phyloP scores from a whole-genome alignment of 2,329 filamentous ascomycete genomes.

The Sphaerostilbella broomeana region DNA sequence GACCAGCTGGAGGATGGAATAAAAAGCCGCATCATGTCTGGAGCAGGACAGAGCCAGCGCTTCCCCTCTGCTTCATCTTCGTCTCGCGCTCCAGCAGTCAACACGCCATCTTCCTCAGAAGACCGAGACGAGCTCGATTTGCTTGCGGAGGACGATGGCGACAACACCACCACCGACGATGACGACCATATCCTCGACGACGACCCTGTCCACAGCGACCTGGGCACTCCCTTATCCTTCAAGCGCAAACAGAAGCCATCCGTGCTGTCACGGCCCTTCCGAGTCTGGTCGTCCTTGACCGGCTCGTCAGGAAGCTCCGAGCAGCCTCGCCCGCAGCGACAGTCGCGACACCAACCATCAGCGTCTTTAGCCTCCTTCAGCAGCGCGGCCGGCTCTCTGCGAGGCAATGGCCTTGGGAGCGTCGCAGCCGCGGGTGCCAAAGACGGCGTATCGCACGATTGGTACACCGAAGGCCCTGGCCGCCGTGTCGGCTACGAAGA shows the following conservation, averaged over 20 bases:
- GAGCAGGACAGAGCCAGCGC: constrained; percentile 29
- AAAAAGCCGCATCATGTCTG: constrained; percentile 35
- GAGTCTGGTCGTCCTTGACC: constrained; percentile 44
- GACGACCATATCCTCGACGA: constrained; percentile 40
- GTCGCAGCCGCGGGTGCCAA: constrained; percentile 29
- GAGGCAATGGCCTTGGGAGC: constrained; percentile 3
- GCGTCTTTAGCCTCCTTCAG: constrained; percentile 7
- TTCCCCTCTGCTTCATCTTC: constrained; percentile 32
- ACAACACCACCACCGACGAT: constrained; percentile 21
- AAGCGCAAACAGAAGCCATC: constrained; percentile 59
- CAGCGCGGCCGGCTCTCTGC: constrained; percentile 6
- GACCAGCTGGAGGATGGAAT: constrained; percentile 27
- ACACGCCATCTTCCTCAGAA: constrained; percentile 26
- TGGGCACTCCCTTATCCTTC: constrained; percentile 56
- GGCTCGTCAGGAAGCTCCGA: constrained; percentile 19
- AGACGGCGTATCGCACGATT: constrained; percentile 56
- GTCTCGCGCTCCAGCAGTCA: constrained; percentile 23
- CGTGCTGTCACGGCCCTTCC: constrained; percentile 39
- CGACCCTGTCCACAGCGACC: constrained; percentile 48
- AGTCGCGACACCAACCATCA: constrained; percentile 1
- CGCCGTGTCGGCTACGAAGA: constrained; percentile 92
- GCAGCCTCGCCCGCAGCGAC: constrained; percentile 1
- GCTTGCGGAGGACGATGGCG: constrained; percentile 35
- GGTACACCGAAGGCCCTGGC: constrained; percentile 85
- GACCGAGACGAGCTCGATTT: constrained; percentile 43